Conservation (phyloP, 371 early-diverging fungal species). For the Lichtheimia corymbifera region DNA sequence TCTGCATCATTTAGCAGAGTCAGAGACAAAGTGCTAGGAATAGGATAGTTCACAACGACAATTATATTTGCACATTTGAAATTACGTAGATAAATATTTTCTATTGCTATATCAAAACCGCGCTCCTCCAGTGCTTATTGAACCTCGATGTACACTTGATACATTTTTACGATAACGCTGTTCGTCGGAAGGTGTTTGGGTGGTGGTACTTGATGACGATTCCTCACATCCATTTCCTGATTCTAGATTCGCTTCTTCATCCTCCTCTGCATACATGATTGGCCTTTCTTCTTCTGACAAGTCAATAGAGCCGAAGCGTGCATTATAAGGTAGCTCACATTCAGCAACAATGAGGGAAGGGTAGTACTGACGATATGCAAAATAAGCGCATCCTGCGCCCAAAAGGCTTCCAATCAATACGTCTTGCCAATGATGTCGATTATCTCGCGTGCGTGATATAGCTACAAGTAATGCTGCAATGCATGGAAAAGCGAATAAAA, state of each 20-base stretch:
- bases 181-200: too few relatives aligned
- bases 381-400: slow-evolving; percentile 13
- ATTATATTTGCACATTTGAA: too few relatives aligned
- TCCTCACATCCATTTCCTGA: too few relatives aligned
- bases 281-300: slow-evolving; percentile 5
- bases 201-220: too few relatives aligned
- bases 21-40: too few relatives aligned
- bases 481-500: slow-evolving; percentile 63
- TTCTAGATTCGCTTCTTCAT: background rate
- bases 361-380: slow-evolving; percentile 17
- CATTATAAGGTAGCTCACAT: slow-evolving; percentile 7
- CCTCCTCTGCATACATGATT: background rate
- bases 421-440: slow-evolving; percentile 88
- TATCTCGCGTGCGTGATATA: slow-evolving; percentile 72
- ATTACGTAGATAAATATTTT: too few relatives aligned
- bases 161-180: too few relatives aligned
- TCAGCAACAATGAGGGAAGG: slow-evolving; percentile 11
- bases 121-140: too few relatives aligned
- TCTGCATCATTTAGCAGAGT: too few relatives aligned
- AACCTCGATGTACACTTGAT: too few relatives aligned
- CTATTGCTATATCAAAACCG: too few relatives aligned
- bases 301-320: background rate
- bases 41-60: too few relatives aligned
- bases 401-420: slow-evolving; percentile 66
- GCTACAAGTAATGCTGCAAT: slow-evolving; percentile 68